Evolutionary conservation across 768 basidiomycete species (phyloP), one percentile per base, ranked within the genome.

Genomic region (Leccinum olivaceopallidum): DNA sequence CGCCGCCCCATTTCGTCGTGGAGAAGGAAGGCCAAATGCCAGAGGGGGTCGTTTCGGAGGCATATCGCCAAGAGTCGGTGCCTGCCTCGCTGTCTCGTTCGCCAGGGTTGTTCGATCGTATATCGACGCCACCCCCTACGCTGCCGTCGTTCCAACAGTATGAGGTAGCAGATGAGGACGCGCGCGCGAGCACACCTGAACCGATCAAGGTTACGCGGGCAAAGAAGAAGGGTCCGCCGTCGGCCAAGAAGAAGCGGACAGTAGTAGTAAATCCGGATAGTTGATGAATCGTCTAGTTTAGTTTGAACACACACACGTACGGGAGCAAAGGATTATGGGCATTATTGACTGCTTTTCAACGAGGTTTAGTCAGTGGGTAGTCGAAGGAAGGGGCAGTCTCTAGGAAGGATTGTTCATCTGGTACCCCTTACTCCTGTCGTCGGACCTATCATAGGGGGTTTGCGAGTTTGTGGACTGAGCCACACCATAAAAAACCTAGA

Each of bases 1-100:
- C 81, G 2, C 70, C 78, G 1, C 73, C 79, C n/a, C 71, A 78
- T 6, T 90, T 84, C 62, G 76, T 83, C 14, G 85, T 94, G 60
- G 92, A 95, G 61, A 83, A 82, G 67, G 82, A 85, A 1, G 94
- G 94, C 2, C 94, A 95, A 75, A 91, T 95, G 90, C 94, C 94
- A 5, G 81, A 81, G 52, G 83, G 84, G n/a, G 79, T 75, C 51
- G 58, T 65, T 44, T 16, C 59, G 26, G 68, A 67, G 24, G 36
- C 52, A 36, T 51, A 62, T 57, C 65, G 65, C 62, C 68, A 61
- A 57, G 56, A 70, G 48, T 69, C 68, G 9, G 67, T 69, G 18
- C 72, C 74, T 5, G 70, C 62, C 44, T 65, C 73, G 57, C 73
- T 62, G 50, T 65, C 62, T 32, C 62, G 63, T 39, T 68, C 68